These are phyloP conservation scores for Colletotrichum cordylinicola DNA, from an alignment of 2,329 filamentous ascomycete species.

Conservation along the genomic window DNA sequence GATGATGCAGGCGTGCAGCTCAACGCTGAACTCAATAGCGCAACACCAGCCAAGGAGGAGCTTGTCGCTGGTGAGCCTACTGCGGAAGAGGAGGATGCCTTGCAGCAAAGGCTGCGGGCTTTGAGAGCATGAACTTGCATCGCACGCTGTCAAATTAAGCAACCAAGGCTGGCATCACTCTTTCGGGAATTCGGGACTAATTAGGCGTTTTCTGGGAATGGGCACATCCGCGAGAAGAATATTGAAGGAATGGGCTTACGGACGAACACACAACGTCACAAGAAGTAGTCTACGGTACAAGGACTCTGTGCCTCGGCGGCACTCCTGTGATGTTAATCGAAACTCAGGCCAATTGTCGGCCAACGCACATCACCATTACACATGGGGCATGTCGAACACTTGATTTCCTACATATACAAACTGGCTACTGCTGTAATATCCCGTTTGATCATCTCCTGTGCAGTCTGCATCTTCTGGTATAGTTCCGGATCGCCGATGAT, in stretches of 20 bases:
- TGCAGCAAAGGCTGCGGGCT: conserved; percentile 66
- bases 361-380: not conserved
- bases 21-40: conserved; percentile 72
- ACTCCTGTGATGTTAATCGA: not conserved
- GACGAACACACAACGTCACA: not conserved
- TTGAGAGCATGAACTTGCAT: conserved; percentile 50
- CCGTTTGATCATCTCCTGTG: conserved; percentile 96
- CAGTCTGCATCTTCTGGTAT: conserved; percentile 95
- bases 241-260: not conserved
- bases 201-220: not conserved
- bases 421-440: conserved; percentile 92
- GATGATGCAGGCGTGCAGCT: conserved; percentile 89
- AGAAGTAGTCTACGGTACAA: not conserved
- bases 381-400: not conserved
- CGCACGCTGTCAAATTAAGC: not conserved
- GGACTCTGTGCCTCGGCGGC: not conserved
- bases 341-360: not conserved
- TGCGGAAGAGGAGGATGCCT: conserved; percentile 79
- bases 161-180: not conserved
- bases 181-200: not conserved
- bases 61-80: conserved; percentile 70
- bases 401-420: conserved; percentile 74
- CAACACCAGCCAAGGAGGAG: conserved; percentile 62
- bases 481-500: conserved; percentile 93
- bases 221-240: not conserved